Evolutionary conservation across 148 eudicot genomes (phyloP), one percentile per base, ranked within the genome.

Genomic region (Camellia japonica): DNA sequence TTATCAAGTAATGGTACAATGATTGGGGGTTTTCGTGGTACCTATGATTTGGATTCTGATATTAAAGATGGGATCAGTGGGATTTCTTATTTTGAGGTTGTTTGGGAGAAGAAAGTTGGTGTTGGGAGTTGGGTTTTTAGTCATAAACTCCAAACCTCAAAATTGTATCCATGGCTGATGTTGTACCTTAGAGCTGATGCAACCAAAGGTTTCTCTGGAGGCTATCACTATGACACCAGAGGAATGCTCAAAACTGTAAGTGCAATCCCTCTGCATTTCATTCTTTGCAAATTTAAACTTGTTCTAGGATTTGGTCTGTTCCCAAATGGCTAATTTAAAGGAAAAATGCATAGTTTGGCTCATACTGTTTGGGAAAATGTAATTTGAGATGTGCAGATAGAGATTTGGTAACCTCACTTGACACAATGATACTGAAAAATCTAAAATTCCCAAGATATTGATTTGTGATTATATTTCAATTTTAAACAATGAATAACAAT

Each of bases 161-260:
- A 76, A 4, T 81, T 84, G 49, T 89, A 89, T 76, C 91, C 91
- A 23, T 89, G 91, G 91, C 63, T 89, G 54, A 89, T 89, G 91
- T 71, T 89, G 49, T 89, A 89, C 80, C 85, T 89, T 1, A 85
- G 91, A 49, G 91, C 91, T 61, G 91, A 89, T 87, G 91, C 91
- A 5, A 89, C 91, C 63, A 70, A 65, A 19, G 91, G 91, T 4
- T 83, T 83, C 68, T 89, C 91, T 12, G 90, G 91, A n/a, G 91
- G 91, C 0, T 89, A 89, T 82, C 91, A 87, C 66, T 89, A 89
- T 76, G 88, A 89, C 47, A 89, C 88, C 42, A 75, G 91, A 64
- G 91, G 91, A 51, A 89, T 89, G 91, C 88, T 89, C 80, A 89
- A 89, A 87, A 85, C 66, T 73, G 91, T 89, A 83, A 85, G 91